Conservation (phyloP, 2,329 filamentous ascomycete species). For the Penicillium sp. region DNA sequence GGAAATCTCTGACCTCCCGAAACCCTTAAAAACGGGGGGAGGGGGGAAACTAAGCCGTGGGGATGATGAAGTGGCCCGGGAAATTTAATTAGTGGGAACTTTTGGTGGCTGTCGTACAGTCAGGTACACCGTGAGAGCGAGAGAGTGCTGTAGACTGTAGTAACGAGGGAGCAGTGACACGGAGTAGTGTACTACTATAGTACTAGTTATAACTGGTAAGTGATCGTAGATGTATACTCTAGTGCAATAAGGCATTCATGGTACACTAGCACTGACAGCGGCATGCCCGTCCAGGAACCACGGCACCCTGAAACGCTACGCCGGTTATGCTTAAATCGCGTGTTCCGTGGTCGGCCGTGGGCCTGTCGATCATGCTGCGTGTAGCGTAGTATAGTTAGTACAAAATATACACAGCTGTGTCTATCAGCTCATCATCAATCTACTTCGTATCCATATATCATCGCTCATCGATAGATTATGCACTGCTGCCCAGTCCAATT, state of each 20-base stretch:
- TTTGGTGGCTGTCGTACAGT: not conserved
- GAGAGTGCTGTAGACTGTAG: no score
- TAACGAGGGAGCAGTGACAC: no score
- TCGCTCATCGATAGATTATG: no score
- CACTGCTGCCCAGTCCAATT: not conserved
- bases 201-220: no score
- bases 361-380: slow-evolving; percentile 8
- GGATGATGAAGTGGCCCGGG: slow-evolving; percentile 18
- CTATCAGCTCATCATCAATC: no score
- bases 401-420: no score
- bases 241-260: no score
- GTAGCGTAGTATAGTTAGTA: not conserved
- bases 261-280: slow-evolving; percentile 21
- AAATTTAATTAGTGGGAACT: slow-evolving; percentile 12
- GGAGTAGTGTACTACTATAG: no score
- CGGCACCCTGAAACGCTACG: slow-evolving; percentile 23
- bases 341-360: slow-evolving; percentile 22
- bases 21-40: not conserved
- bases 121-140: no score
- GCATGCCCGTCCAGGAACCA: slow-evolving; percentile 21
- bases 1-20: slow-evolving; percentile 13
- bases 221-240: no score
- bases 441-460: not conserved
- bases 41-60: slow-evolving; percentile 2
- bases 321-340: slow-evolving; percentile 29